Evolutionary conservation across 2,329 filamentous ascomycete species (phyloP), one percentile per base, ranked within the genome.

Genomic region (Sporothrix inflata): DNA sequence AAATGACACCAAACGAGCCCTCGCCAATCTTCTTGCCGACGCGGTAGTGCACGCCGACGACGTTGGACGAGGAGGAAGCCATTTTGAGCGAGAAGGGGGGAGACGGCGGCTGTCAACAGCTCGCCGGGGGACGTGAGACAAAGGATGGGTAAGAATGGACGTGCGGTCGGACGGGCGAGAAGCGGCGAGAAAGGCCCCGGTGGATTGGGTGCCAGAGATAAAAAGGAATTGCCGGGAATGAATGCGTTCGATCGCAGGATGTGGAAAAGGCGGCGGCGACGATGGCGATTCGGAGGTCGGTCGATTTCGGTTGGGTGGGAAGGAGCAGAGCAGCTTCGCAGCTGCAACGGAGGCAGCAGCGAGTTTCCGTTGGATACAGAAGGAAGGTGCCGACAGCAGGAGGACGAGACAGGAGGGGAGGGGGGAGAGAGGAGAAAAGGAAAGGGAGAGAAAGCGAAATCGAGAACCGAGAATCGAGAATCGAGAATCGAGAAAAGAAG

Each of bases 11-110:
- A 80, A 98, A 98, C 51, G 94, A 97, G 76, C 95, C 95, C 89
- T 98, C 96, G 82, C 96, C 96, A 78, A 99, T 98, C 87, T 99
- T 99, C 89, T 98, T 98, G 79, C 96, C 96, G 77, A 99, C 96
- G 77, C 96, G 90, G 84, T 99, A 99, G 85, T 99, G 96, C 77
- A 99, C 96, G 81, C 96, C 96, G 79, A 98, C 96, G 77, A 99
- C 96, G 84, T 98, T 98, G 74, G 94, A 97, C 75, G 93, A 96
- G 74, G 92, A 94, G 76, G 93, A 94, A 73, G 93, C 90, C 93
- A 96, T 96, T 81, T 79, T 81, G 81, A 69, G 51, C 6, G 21
- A 51, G 42, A 51, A 34, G 42, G 53, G 30, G 27, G 47, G n/a
- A 16, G 60, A 40, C 45, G 27, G 40, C 27, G n/a, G 63, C 45